Evolutionary conservation across 345 rosid genomes (phyloP).

Genomic region (Dovyalis caffra): DNA sequence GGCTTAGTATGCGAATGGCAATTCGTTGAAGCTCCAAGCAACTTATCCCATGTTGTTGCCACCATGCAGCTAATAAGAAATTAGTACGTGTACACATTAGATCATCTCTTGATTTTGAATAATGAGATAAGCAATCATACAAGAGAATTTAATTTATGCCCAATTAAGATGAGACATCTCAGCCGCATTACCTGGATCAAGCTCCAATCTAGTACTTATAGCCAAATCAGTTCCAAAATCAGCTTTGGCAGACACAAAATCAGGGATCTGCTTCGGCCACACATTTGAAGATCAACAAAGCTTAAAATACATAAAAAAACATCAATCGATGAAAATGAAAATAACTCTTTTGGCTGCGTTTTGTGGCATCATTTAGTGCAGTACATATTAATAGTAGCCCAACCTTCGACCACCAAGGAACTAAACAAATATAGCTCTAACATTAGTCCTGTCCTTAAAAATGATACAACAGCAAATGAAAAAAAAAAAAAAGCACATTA

Average conservation of each 20-base stretch:
- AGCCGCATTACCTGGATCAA: slow-evolving; percentile 68
- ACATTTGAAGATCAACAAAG: not conserved
- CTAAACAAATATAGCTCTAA: not conserved
- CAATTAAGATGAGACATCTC: not conserved
- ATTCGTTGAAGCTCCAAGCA: slow-evolving; percentile 85
- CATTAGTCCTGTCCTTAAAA: not conserved
- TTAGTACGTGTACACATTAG: not conserved
- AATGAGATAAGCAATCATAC: not conserved
- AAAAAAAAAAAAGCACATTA: slow-evolving; percentile 12
- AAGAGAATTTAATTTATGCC: slow-evolving; percentile 7
- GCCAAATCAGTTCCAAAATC: slow-evolving; percentile 79
- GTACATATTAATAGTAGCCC: not conserved
- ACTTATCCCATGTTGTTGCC: slow-evolving; percentile 79
- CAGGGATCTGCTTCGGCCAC: slow-evolving; percentile 57
- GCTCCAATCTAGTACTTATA: slow-evolving; percentile 70
- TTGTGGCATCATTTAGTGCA: not conserved
- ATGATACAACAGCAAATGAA: not conserved
- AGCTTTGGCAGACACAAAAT: slow-evolving; percentile 76
- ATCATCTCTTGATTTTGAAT: slow-evolving; percentile 6
- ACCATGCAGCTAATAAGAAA: slow-evolving; percentile 65
- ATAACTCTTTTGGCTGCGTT: slow-evolving; percentile 1
- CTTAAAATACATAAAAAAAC: not conserved
- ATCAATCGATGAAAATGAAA: not conserved
- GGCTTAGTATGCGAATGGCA: slow-evolving; percentile 84
- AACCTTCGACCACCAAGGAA: not conserved